Evolutionary conservation across 2,329 filamentous ascomycete species (phyloP).

Genomic region (Alternaria gaisen): DNA sequence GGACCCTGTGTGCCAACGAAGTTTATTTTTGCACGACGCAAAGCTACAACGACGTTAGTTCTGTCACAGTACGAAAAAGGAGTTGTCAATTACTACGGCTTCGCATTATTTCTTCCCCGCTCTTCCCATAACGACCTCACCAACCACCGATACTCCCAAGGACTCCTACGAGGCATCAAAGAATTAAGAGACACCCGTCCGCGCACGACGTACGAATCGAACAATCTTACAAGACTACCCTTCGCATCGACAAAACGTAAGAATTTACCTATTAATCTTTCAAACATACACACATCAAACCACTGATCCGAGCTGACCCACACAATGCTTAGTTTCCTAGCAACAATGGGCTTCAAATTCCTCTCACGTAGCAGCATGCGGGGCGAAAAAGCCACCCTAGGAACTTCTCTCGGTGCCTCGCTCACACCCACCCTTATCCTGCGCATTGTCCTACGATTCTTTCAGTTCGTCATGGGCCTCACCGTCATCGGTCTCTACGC

Average conservation of each 20-base stretch:
- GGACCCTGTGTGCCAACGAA: background rate
- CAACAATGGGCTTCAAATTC: slow-evolving; percentile 42
- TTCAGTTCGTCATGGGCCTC: slow-evolving; percentile 79
- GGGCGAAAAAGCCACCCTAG: slow-evolving; percentile 40
- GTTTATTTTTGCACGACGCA: background rate
- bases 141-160: background rate
- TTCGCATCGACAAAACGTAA: slow-evolving; percentile 3
- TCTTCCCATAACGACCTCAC: background rate
- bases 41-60: slow-evolving; percentile 3
- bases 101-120: slow-evolving; percentile 2
- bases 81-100: background rate
- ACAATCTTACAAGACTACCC: background rate
- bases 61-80: slow-evolving; percentile 1
- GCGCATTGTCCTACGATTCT: slow-evolving; percentile 72
- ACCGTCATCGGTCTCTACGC: slow-evolving; percentile 77
- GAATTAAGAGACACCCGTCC: background rate
- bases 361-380: slow-evolving; percentile 40
- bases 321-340: background rate
- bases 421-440: slow-evolving; percentile 36
- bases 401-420: slow-evolving; percentile 31
- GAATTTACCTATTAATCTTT: background rate
- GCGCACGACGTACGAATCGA: background rate
- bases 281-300: background rate
- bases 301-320: background rate
- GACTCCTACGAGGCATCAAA: background rate